A percentile compares a stretch with the other conserved stretches of the same genome.
Evolutionary conservation across 2,329 filamentous ascomycete species (phyloP).

Genomic region (Ustilaginoidea virens): DNA sequence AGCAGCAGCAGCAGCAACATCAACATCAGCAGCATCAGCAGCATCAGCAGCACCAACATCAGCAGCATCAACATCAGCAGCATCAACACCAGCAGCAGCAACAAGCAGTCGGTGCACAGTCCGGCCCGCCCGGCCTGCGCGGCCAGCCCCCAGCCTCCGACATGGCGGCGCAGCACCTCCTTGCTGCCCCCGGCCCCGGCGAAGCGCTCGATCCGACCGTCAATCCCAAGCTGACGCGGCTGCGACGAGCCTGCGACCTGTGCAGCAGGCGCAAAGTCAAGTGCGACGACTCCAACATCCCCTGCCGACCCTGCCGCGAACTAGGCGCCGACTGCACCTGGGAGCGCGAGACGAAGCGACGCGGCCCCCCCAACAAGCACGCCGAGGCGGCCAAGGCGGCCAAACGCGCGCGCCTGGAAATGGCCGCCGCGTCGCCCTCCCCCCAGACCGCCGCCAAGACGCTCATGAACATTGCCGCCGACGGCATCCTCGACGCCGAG

Average conservation of each 20-base stretch:
- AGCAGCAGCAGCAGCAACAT: constrained; percentile 7
- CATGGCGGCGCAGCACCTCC: constrained; percentile 4
- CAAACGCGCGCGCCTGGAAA: constrained; percentile 28
- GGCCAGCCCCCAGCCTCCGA: not conserved
- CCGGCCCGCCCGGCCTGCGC: too few species aligned
- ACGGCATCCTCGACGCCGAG: constrained; percentile 42
- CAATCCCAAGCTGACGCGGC: constrained; percentile 36
- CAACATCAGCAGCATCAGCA: constrained; percentile 3
- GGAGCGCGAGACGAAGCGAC: constrained; percentile 39
- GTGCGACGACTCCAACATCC: constrained; percentile 40
- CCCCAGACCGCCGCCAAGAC: constrained; percentile 33
- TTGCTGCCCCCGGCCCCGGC: constrained; percentile 6
- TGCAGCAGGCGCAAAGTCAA: constrained; percentile 48
- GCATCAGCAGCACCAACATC: constrained; percentile 3
- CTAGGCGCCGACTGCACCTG: constrained; percentile 44
- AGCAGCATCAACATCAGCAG: too few species aligned
- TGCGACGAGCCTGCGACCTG: constrained; percentile 44
- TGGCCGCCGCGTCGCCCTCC: constrained; percentile 19
- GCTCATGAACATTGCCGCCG: constrained; percentile 27
- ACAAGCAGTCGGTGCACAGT: too few species aligned
- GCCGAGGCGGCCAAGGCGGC: constrained; percentile 38
- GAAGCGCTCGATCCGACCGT: constrained; percentile 23
- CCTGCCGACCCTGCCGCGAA: constrained; percentile 39
- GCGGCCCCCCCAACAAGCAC: constrained; percentile 43
- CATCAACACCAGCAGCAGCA: too few species aligned